phyloP scores from a whole-genome alignment of 305 asterid species.

The Salvia sclarea region DNA sequence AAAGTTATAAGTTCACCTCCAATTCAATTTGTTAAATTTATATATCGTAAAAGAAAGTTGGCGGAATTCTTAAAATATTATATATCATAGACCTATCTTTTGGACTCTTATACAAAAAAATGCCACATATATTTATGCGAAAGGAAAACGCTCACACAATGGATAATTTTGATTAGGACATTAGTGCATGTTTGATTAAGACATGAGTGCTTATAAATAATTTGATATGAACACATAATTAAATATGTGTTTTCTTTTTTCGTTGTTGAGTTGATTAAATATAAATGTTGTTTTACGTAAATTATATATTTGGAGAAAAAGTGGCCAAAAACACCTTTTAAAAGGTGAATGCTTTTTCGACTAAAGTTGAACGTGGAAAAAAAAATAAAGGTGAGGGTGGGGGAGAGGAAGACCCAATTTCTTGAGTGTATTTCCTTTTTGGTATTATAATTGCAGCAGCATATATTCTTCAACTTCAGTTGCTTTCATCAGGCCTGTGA shows the following conservation, averaged over 20 bases:
- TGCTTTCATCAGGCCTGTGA: slow-evolving; percentile 38
- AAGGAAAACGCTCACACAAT: slow-evolving; percentile 29
- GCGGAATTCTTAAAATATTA: neutral
- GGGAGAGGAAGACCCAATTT: slow-evolving; percentile 24
- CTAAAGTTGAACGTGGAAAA: slow-evolving; percentile 37
- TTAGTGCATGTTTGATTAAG: slow-evolving; percentile 24
- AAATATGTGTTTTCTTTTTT: neutral
- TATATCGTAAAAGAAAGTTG: neutral
- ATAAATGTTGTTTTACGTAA: too few relatives aligned
- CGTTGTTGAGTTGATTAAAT: too few relatives aligned
- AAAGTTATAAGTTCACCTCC: neutral
- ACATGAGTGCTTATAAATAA: slow-evolving; percentile 21
- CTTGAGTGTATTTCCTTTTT: slow-evolving; percentile 37
- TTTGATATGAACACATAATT: neutral
- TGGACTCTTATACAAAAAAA: neutral
- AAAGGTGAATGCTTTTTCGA: slow-evolving; percentile 46
- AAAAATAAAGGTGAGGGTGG: slow-evolving; percentile 25
- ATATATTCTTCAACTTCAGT: slow-evolving; percentile 44
- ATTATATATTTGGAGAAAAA: neutral
- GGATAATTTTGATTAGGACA: slow-evolving; percentile 41
- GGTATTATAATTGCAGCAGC: slow-evolving; percentile 41
- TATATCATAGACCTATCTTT: neutral
- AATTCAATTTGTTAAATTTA: neutral
- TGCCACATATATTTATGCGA: slow-evolving; percentile 28
- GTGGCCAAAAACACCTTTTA: slow-evolving; percentile 41